Percentiles rank a stretch among this genome's conserved stretches.
These are phyloP conservation scores for Nothophoma quercina DNA, from an alignment of 2,329 filamentous ascomycete species.

Conservation along the genomic window DNA sequence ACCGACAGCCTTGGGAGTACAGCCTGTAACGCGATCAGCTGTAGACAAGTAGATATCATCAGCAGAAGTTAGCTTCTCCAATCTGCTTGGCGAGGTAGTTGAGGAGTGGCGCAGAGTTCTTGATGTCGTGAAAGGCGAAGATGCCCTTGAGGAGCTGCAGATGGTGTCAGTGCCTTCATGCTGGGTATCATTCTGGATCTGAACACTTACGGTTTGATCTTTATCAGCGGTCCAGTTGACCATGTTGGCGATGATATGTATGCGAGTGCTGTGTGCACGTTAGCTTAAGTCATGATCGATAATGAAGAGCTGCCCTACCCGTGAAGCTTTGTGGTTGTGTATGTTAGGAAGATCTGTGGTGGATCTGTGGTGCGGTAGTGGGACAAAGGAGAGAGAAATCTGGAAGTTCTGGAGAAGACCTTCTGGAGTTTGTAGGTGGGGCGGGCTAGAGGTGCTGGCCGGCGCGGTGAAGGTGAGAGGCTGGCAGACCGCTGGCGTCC, in stretches of 20 bases:
- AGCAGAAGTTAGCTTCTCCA: background rate
- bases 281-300: background rate
- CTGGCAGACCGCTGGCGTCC: background rate
- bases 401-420: background rate
- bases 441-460: background rate
- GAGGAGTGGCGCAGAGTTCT: background rate
- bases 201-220: background rate
- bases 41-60: no score
- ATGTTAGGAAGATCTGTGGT: background rate
- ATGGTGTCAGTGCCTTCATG: background rate
- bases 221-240: slow-evolving; percentile 1
- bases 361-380: background rate
- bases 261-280: background rate
- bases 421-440: background rate
- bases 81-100: slow-evolving; percentile 1
- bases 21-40: slow-evolving; percentile 22
- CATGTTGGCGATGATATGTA: background rate
- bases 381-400: background rate
- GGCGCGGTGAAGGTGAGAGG: slow-evolving; percentile 14
- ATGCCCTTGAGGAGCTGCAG: slow-evolving; percentile 11
- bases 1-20: slow-evolving; percentile 36
- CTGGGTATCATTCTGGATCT: no score
- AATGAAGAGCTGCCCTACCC: background rate
- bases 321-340: background rate
- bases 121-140: slow-evolving; percentile 12